phyloP scores from a whole-genome alignment of 1,284 basidiomycete species.

The Ganoderma leucocontextum region DNA sequence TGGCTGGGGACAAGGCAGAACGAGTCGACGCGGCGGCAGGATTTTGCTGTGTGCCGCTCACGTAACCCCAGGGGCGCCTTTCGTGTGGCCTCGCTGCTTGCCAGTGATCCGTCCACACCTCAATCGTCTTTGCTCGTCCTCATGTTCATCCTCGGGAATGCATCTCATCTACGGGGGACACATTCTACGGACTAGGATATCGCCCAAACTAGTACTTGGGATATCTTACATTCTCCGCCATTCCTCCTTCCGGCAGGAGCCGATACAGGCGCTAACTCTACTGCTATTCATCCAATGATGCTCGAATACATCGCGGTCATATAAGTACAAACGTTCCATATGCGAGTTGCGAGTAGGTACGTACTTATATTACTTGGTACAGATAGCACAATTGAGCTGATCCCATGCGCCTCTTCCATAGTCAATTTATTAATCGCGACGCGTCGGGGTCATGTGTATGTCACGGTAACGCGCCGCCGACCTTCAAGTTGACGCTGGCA shows the following conservation, averaged over 20 bases:
- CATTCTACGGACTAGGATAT: background rate
- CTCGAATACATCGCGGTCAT: background rate
- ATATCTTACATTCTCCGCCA: background rate
- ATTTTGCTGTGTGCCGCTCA: slow-evolving; percentile 33
- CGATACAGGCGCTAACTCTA: slow-evolving; percentile 3
- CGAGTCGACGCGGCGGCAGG: slow-evolving; percentile 25
- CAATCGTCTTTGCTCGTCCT: background rate
- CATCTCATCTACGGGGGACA: background rate
- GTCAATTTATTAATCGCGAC: slow-evolving; percentile 16
- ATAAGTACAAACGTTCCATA: background rate
- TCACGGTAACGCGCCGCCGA: slow-evolving; percentile 9
- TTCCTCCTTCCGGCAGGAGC: slow-evolving; percentile 11
- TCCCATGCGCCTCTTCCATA: background rate
- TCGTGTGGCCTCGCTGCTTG: background rate
- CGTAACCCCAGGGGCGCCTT: slow-evolving; percentile 27
- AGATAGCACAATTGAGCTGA: background rate
- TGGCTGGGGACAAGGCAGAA: slow-evolving; percentile 31
- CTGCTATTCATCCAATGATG: background rate
- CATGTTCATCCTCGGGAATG: background rate
- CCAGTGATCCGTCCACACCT: slow-evolving; percentile 1
- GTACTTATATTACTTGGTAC: too few relatives aligned
- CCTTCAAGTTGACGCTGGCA: background rate
- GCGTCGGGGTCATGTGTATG: slow-evolving; percentile 27
- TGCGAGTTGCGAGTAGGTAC: background rate
- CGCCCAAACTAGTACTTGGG: background rate